Evolutionary conservation across 805 yeast genomes (phyloP), one percentile per base, ranked within the genome.

Genomic region (Candida germanica): DNA sequence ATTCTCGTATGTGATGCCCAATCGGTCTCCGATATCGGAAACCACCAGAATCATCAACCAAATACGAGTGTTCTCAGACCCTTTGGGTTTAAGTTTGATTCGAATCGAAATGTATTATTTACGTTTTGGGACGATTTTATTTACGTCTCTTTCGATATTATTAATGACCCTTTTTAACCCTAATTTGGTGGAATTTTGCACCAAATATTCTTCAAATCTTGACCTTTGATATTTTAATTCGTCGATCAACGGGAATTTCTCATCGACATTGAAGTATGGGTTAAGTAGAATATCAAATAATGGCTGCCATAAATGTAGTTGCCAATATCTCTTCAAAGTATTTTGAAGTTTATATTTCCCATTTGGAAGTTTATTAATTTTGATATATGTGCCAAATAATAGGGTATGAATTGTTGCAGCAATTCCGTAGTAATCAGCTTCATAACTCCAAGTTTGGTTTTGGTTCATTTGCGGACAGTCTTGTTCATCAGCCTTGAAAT

Each of bases 341-440:
- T 66, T 67, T 6, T 59, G 47, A 14, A 83, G 47, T n/a, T 51
- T 57, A 33, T 69, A 59, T 3, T 42, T 43, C 0, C 59, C 62
- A 13, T 31, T 40, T 4, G 39, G 49, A 5, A 42, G 24, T 31
- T 53, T 50, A 1, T 53, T 54, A 0, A 75, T 66, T 31, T 73
- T 74, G 19, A 87, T 80, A 37, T 71, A 70, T 10, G 69, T 64
- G 0, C 94, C 94, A 64, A 80, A 87, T 12, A 88, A 61, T 70
- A 88, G 59, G 0, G 80, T 71, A 49, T 87, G 91, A 2, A 87
- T 63, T 0, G 84, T 74, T 22, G 79, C 73, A 0, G 96, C 96
- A 13, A 86, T 43, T 0, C 96, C 96, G 54, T 73, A 83, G 53
- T 87, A 87, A 59, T 88, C 97, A 3, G 82, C 80, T 52, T 88